Percentiles rank a stretch among this genome's conserved stretches.
Conservation (phyloP, 139 green algal species). For the Chlamydomonas sp. region DNA sequence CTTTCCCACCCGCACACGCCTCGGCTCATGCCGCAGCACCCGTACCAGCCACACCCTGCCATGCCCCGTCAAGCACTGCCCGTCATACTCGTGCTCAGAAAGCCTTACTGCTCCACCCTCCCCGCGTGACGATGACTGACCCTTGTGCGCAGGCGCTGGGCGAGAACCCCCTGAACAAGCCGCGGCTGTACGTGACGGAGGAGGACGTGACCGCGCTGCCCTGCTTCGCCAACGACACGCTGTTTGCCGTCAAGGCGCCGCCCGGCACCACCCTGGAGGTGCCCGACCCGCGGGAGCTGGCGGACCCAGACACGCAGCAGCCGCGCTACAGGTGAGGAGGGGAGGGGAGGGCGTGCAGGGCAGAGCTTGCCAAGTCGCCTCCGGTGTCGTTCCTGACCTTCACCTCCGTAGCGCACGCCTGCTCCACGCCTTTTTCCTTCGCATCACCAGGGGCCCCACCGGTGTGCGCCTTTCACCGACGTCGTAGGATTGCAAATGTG, state of each 20-base stretch:
- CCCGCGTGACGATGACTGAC: too few relatives aligned
- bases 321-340: slow-evolving; percentile 27
- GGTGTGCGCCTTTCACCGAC: too few relatives aligned
- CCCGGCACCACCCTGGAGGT: slow-evolving; percentile 83
- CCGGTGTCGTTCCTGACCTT: not conserved
- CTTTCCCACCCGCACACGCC: too few relatives aligned
- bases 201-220: slow-evolving; percentile 79
- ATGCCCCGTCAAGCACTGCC: too few relatives aligned
- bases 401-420: not conserved
- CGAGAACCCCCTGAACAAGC: slow-evolving; percentile 60
- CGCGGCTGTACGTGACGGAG: slow-evolving; percentile 84
- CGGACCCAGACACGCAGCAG: slow-evolving; percentile 35
- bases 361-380: not conserved
- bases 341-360: not conserved
- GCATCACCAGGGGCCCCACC: not conserved
- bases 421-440: not conserved
- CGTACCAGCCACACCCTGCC: too few relatives aligned
- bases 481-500: too few relatives aligned
- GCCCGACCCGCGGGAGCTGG: slow-evolving; percentile 66
- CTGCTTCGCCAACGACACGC: slow-evolving; percentile 75
- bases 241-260: slow-evolving; percentile 88
- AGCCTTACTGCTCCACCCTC: too few relatives aligned
- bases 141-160: slow-evolving; percentile 8
- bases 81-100: too few relatives aligned
- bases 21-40: too few relatives aligned